A percentile compares a stretch with the other conserved stretches of the same genome.
phyloP scores from a whole-genome alignment of 768 basidiomycete species.

The Mycena epipterygia region DNA sequence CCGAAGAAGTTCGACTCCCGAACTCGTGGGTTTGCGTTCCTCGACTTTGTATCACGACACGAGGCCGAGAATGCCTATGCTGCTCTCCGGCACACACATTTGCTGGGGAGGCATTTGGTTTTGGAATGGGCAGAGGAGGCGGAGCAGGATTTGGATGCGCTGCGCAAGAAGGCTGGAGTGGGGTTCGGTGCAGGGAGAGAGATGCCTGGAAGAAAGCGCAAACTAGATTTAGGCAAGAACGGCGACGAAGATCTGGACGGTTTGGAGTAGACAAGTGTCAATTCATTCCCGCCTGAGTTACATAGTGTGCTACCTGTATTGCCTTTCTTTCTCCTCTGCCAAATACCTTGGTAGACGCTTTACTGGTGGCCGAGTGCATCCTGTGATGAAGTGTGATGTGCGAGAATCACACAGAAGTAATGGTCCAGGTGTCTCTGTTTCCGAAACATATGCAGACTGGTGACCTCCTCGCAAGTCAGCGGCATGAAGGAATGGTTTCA shows the following conservation, averaged over 20 bases:
- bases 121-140: slow-evolving; percentile 93
- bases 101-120: slow-evolving; percentile 95
- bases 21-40: slow-evolving; percentile 95
- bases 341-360: no score
- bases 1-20: slow-evolving; percentile 93
- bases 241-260: slow-evolving; percentile 30
- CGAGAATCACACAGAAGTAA: no score
- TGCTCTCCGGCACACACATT: slow-evolving; percentile 92
- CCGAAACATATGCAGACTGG: no score
- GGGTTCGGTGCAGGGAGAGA: slow-evolving; percentile 79
- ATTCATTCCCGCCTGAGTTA: no score
- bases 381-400: no score
- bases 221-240: slow-evolving; percentile 67
- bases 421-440: no score
- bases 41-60: slow-evolving; percentile 90
- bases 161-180: slow-evolving; percentile 86
- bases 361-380: no score
- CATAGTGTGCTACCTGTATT: no score
- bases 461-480: background rate
- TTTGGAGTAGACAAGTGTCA: slow-evolving; percentile 26
- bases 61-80: slow-evolving; percentile 93
- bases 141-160: slow-evolving; percentile 80
- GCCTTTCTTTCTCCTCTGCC: background rate
- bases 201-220: slow-evolving; percentile 83
- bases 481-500: background rate